Conservation (phyloP, 2,329 filamentous ascomycete genomes). For the Chaetoscypha palmicola region DNA sequence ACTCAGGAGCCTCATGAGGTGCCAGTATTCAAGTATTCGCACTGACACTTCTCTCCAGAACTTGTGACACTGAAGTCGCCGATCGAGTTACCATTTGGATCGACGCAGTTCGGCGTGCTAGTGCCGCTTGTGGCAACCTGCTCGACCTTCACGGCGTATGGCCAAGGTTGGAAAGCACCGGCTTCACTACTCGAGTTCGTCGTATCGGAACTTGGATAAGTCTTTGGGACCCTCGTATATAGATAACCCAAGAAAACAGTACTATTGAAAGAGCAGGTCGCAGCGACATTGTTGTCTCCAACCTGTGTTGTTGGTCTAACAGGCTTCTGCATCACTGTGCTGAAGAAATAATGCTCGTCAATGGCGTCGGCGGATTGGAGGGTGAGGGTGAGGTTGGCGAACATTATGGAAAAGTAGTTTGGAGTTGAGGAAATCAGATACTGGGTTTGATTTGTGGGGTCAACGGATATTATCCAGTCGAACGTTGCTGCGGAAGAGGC, state of each 20-base stretch:
- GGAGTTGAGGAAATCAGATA: slow-evolving; percentile 49
- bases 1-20: too few relatives aligned
- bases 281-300: slow-evolving; percentile 37
- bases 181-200: slow-evolving; percentile 21
- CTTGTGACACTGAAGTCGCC: slow-evolving; percentile 32
- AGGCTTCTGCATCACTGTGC: slow-evolving; percentile 43
- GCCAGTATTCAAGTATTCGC: slow-evolving; percentile 25
- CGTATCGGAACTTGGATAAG: slow-evolving; percentile 33
- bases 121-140: slow-evolving; percentile 43
- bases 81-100: slow-evolving; percentile 33
- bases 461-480: slow-evolving; percentile 51
- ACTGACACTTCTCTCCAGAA: slow-evolving; percentile 18
- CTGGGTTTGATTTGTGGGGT: slow-evolving; percentile 32
- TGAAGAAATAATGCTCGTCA: slow-evolving; percentile 53
- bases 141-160: slow-evolving; percentile 49
- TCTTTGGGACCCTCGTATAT: slow-evolving; percentile 47
- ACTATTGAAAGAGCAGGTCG: slow-evolving; percentile 51
- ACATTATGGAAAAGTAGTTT: slow-evolving; percentile 50
- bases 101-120: slow-evolving; percentile 48
- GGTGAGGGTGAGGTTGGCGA: slow-evolving; percentile 44
- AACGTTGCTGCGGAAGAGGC: slow-evolving; percentile 44
- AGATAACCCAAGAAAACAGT: slow-evolving; percentile 51
- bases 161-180: slow-evolving; percentile 41
- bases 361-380: slow-evolving; percentile 41
- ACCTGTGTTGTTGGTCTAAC: slow-evolving; percentile 43